Conservation (phyloP, 1,284 basidiomycete genomes). For the Naganishia sp. region DNA sequence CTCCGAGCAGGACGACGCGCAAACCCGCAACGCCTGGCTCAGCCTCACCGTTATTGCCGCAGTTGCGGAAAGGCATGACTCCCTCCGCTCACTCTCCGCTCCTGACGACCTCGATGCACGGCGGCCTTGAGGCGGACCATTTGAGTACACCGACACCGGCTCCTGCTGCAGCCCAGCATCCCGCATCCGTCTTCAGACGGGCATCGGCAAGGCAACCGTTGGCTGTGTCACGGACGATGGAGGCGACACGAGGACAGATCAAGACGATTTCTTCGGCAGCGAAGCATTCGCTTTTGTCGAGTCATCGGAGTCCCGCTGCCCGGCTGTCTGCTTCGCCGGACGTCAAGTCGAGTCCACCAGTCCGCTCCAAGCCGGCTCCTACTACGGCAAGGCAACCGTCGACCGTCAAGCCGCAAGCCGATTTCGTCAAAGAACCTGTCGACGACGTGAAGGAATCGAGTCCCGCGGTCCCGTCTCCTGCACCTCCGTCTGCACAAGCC, state of each 20-base stretch:
- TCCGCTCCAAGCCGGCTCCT: background rate
- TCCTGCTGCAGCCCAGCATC: background rate
- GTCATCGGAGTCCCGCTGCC: conserved; percentile 8
- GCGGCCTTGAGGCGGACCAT: conserved; percentile 1
- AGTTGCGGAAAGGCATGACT: conserved; percentile 21
- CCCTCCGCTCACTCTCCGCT: conserved; percentile 23
- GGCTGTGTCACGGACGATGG: conserved; percentile 23
- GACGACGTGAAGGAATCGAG: background rate
- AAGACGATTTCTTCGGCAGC: conserved; percentile 20
- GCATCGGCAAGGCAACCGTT: background rate
- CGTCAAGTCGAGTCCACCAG: background rate
- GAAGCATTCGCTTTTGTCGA: conserved; percentile 14
- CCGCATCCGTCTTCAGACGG: conserved; percentile 20
- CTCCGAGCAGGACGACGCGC: background rate
- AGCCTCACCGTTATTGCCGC: conserved; percentile 20
- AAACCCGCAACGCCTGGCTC: conserved; percentile 17
- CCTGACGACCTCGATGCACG: conserved; percentile 22
- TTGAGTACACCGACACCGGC: conserved; percentile 17
- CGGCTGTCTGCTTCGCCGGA: background rate
- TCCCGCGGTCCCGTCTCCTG: no score
- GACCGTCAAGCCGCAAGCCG: background rate
- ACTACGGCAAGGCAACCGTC: background rate
- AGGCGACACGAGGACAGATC: conserved; percentile 24
- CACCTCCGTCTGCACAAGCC: background rate
- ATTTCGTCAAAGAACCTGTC: background rate